Percentiles rank a stretch among this genome's conserved stretches.
These are phyloP conservation scores for Kwoniella heveanensis DNA, from an alignment of 768 basidiomycete species.

Conservation along the genomic window DNA sequence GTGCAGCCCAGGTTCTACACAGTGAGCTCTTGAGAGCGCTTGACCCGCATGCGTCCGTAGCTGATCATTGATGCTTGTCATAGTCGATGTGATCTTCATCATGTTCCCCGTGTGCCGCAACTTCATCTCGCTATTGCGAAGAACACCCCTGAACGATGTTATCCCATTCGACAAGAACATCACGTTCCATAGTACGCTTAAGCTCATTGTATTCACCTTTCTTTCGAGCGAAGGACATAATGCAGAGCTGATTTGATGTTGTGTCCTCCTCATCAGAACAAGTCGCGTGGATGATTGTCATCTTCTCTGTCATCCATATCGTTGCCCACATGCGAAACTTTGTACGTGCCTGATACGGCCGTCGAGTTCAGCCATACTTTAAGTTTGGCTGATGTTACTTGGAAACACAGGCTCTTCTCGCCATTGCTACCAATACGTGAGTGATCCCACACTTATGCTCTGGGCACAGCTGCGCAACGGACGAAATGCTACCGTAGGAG, in stretches of 20 bases:
- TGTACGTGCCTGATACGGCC: constrained; percentile 1
- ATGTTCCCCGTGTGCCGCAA: constrained; percentile 93
- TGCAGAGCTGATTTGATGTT: background rate
- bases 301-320: constrained; percentile 74
- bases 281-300: constrained; percentile 85
- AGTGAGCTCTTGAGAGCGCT: constrained; percentile 19
- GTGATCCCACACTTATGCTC: constrained; percentile 2
- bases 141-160: constrained; percentile 66
- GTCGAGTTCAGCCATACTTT: too few relatives aligned
- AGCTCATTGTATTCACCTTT: too few relatives aligned
- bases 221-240: too few relatives aligned
- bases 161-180: constrained; percentile 82
- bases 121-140: constrained; percentile 84
- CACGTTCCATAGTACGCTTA: constrained; percentile 64
- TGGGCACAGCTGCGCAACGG: too few relatives aligned
- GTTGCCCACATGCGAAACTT: constrained; percentile 65
- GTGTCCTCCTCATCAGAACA: constrained; percentile 63
- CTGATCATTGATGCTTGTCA: background rate
- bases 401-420: constrained; percentile 74
- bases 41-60: background rate
- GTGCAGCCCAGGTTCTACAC: constrained; percentile 86
- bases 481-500: too few relatives aligned
- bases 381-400: constrained; percentile 4
- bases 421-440: constrained; percentile 56
- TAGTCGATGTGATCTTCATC: constrained; percentile 85